phyloP scores from a whole-genome alignment of 495 filamentous ascomycete species.

The Xylaria bambusicola region DNA sequence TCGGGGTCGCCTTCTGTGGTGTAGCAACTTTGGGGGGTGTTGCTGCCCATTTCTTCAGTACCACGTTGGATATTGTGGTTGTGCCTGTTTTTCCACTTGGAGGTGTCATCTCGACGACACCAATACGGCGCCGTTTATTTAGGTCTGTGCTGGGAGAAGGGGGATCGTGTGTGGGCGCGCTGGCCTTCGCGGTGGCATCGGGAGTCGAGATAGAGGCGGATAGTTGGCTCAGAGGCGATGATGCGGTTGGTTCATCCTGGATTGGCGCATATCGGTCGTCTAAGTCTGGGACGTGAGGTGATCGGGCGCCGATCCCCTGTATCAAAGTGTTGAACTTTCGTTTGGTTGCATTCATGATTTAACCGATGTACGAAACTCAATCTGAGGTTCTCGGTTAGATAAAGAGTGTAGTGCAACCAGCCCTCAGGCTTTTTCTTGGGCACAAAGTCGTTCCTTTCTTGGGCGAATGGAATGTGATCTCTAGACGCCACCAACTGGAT shows the following conservation, averaged over 20 bases:
- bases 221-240: slow-evolving; percentile 24
- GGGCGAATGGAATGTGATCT: slow-evolving; percentile 5
- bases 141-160: slow-evolving; percentile 32
- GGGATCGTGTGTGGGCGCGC: slow-evolving; percentile 21
- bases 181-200: slow-evolving; percentile 29
- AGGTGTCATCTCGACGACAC: slow-evolving; percentile 26
- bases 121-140: slow-evolving; percentile 52
- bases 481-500: not conserved
- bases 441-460: not conserved
- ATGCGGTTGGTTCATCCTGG: slow-evolving; percentile 21
- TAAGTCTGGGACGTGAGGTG: slow-evolving; percentile 22
- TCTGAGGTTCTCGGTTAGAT: not conserved
- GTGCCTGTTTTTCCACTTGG: slow-evolving; percentile 22
- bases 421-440: not conserved
- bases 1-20: slow-evolving; percentile 22
- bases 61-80: slow-evolving; percentile 43
- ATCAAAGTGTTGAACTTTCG: slow-evolving; percentile 60
- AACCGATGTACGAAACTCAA: too few relatives aligned
- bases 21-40: slow-evolving; percentile 15
- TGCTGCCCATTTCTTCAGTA: slow-evolving; percentile 44
- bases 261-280: slow-evolving; percentile 19
- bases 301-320: slow-evolving; percentile 50
- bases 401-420: not conserved
- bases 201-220: slow-evolving; percentile 24
- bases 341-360: slow-evolving; percentile 56